phyloP scores from a whole-genome alignment of 2,329 filamentous ascomycete genomes.

The Xylaria arbuscula region DNA sequence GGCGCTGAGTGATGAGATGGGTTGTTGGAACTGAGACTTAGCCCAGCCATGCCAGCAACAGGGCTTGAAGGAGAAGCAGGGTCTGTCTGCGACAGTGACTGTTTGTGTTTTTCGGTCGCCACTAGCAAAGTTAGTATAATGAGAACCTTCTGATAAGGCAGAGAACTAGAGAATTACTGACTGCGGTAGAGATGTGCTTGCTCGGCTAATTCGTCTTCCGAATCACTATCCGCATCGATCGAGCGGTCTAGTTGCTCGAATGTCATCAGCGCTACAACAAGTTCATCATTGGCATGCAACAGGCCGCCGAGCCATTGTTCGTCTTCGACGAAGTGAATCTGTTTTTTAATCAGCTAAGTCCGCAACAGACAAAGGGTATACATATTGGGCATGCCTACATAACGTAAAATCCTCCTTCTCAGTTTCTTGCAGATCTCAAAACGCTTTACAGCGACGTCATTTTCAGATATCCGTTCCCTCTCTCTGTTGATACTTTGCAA shows the following conservation, averaged over 20 bases:
- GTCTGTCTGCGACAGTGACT: constrained; percentile 56
- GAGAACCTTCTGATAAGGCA: constrained; percentile 20
- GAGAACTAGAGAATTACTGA: constrained; percentile 50
- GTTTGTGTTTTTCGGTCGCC: constrained; percentile 64
- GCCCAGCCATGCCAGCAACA: constrained; percentile 57
- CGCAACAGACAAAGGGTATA: neutral
- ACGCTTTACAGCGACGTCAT: constrained; percentile 75
- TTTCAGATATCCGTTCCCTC: constrained; percentile 86
- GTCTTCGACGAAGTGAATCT: constrained; percentile 89
- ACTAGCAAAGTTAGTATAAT: constrained; percentile 55
- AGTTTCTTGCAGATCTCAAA: constrained; percentile 91
- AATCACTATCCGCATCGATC: constrained; percentile 79
- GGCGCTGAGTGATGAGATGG: constrained; percentile 59
- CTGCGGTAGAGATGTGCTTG: constrained; percentile 73
- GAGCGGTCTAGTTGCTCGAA: constrained; percentile 94
- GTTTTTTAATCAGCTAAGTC: constrained; percentile 39
- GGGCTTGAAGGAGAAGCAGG: constrained; percentile 48
- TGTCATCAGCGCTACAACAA: constrained; percentile 92
- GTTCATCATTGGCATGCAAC: constrained; percentile 92
- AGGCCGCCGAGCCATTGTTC: constrained; percentile 93
- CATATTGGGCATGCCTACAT: constrained; percentile 62
- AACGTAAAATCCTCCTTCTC: constrained; percentile 84
- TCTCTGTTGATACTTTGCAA: constrained; percentile 93
- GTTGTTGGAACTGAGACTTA: constrained; percentile 55
- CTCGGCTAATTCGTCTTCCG: constrained; percentile 74